phyloP scores from a whole-genome alignment of 805 yeast genomes.

The Ogataea salicorniae region DNA sequence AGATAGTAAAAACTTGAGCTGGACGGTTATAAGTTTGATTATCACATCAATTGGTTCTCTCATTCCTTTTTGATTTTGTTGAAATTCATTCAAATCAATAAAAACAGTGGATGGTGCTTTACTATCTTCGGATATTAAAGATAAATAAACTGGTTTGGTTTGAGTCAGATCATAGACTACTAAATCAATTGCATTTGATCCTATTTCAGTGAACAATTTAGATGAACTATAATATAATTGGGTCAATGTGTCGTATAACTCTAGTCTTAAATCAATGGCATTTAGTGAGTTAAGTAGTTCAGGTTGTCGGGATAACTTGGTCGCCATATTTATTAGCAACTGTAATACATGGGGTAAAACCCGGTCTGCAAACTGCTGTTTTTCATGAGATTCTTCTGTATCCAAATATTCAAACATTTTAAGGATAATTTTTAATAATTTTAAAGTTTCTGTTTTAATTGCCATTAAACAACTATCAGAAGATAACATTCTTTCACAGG shows the following conservation, averaged over 20 bases:
- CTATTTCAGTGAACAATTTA: slow-evolving; percentile 10
- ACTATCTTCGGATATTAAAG: slow-evolving; percentile 9
- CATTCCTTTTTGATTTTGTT: slow-evolving; percentile 18
- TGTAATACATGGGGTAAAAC: slow-evolving; percentile 25
- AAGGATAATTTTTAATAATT: slow-evolving; percentile 49
- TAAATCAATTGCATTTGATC: slow-evolving; percentile 9
- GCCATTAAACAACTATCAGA: slow-evolving; percentile 23
- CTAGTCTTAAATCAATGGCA: slow-evolving; percentile 23
- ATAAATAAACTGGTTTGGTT: slow-evolving; percentile 15
- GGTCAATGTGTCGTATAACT: slow-evolving; percentile 26
- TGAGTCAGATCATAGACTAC: slow-evolving; percentile 17
- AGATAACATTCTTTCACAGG: slow-evolving; percentile 40
- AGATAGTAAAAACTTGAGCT: slow-evolving; percentile 29
- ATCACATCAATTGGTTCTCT: slow-evolving; percentile 19
- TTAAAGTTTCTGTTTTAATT: slow-evolving; percentile 43
- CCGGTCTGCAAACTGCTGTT: slow-evolving; percentile 33
- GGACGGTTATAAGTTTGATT: slow-evolving; percentile 21
- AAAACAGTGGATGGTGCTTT: slow-evolving; percentile 7
- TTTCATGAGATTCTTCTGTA: slow-evolving; percentile 33
- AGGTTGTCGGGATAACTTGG: slow-evolving; percentile 1
- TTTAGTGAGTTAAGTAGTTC: slow-evolving; percentile 7
- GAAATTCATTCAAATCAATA: slow-evolving; percentile 18
- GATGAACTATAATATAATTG: slow-evolving; percentile 23
- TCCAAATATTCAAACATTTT: slow-evolving; percentile 49
- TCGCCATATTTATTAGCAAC: slow-evolving; percentile 16